These are phyloP conservation scores for Haplosporangium sp. DNA, from an alignment of 371 early-diverging fungal genomes.

Conservation along the genomic window DNA sequence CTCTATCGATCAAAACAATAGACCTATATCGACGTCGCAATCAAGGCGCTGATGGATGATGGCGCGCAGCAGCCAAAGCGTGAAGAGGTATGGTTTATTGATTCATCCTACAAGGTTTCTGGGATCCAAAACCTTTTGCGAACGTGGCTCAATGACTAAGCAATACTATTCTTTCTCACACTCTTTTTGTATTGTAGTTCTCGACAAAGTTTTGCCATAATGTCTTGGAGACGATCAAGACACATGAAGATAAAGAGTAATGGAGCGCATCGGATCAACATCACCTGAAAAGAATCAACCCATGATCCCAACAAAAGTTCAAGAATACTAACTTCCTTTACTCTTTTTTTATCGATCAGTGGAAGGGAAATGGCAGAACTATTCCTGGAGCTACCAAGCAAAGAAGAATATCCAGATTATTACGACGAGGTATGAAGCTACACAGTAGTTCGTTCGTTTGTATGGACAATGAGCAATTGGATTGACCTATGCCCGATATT, in stretches of 20 bases:
- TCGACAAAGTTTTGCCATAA: slow-evolving; percentile 38
- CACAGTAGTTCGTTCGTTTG: no score
- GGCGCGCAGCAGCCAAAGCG: background rate
- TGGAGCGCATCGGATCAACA: no score
- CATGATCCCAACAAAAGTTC: background rate
- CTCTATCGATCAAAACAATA: background rate
- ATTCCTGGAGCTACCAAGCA: slow-evolving; percentile 82
- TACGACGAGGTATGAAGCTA: slow-evolving; percentile 91
- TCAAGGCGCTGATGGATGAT: background rate
- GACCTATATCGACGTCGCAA: background rate
- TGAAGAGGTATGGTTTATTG: background rate
- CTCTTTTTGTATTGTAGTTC: slow-evolving; percentile 22
- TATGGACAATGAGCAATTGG: background rate
- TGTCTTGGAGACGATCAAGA: slow-evolving; percentile 34
- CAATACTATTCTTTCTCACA: background rate
- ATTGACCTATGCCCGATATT: background rate
- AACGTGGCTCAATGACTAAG: no score
- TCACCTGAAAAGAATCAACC: no score
- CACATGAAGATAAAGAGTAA: slow-evolving; percentile 40
- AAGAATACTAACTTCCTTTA: background rate
- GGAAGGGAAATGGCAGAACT: slow-evolving; percentile 75
- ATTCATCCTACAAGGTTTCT: no score
- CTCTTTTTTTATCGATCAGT: slow-evolving; percentile 39
- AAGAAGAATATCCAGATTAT: slow-evolving; percentile 90
- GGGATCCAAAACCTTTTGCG: no score